Conservation (phyloP, 1,284 basidiomycete species). For the Boletellus deceptivus region DNA sequence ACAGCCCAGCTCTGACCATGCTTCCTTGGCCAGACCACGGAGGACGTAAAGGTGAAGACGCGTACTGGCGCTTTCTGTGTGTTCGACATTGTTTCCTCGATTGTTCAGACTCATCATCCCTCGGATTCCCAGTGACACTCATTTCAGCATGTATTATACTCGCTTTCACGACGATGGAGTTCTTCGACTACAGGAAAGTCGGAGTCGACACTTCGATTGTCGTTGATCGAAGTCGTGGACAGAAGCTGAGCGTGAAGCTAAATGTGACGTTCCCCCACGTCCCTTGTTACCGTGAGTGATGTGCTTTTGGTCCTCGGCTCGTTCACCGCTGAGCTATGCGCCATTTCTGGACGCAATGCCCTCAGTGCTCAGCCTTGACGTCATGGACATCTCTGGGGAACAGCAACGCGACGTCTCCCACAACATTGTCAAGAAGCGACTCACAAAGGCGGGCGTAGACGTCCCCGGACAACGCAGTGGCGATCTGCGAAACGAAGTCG, state of each 20-base stretch:
- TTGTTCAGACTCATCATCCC: conserved; percentile 1
- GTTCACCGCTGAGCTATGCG: neutral
- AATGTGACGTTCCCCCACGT: conserved; percentile 96
- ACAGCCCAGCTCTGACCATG: conserved; percentile 10
- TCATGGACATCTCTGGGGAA: conserved; percentile 98
- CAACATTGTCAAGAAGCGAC: conserved; percentile 83
- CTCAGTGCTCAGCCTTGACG: conserved; percentile 87
- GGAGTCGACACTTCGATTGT: conserved; percentile 86
- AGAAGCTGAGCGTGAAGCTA: conserved; percentile 89
- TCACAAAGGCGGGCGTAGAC: conserved; percentile 59
- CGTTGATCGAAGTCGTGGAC: conserved; percentile 92
- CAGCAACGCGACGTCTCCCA: conserved; percentile 88
- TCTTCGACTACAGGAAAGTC: conserved; percentile 90
- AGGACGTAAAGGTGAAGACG: conserved; percentile 98
- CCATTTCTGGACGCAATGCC: neutral
- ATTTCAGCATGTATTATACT: conserved; percentile 90
- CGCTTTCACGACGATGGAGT: conserved; percentile 90
- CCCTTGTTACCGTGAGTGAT: conserved; percentile 88
- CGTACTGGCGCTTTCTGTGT: conserved; percentile 86
- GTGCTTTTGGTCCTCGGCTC: neutral
- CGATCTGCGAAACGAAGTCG: conserved; percentile 82
- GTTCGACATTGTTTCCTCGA: conserved; percentile 31
- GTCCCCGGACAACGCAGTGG: conserved; percentile 58
- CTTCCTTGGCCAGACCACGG: conserved; percentile 70
- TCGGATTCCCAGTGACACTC: conserved; percentile 72